Evolutionary conservation across 805 yeast genomes (phyloP), one percentile per base, ranked within the genome.

Genomic region (Sporopachydermia quercuum): DNA sequence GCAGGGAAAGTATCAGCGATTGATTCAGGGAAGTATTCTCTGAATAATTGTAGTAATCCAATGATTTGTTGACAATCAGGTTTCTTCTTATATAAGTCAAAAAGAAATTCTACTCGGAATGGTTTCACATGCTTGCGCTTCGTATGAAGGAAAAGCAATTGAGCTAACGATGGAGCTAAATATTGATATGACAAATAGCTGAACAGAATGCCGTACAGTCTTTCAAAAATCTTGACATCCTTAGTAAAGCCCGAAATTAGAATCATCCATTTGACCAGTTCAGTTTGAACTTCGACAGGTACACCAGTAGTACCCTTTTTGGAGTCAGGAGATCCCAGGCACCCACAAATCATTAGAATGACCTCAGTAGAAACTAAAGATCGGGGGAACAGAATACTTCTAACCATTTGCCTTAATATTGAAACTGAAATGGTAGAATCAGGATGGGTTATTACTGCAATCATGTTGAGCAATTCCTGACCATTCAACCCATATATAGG

Each of bases 311-410:
- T 18, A 8, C 33, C 39, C n/a, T 23, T 23, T n/a, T 23, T 23
- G 30, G 13, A 8, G n/a, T 23, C 30, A 23, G 48, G 43, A 3
- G 53, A 50, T 1, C 67, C 65, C 2, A 62, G 39, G 17, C 53
- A 45, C 14, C 53, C 52, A 6, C 57, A 42, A 2, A 65, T 50
- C 3, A 44, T 42, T 13, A 52, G 30, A 0, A 60, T 50, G 2
- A 49, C 43, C 1, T 47, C 49, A 13, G 42, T 42, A 11, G 56
- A 49, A 6, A 65, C 44, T n/a, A 35, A 37, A 14, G 35, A 39
- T 4, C 43, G 37, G 2, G 51, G 51, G n/a, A 45, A n/a, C 34
- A 48, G 37, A 16, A 37, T 36, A 13, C 42, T 40, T 13, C 45
- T 35, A 14, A 45, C 36, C 30, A 47, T 39, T 11, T 37, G 36